These are phyloP conservation scores for Artemisia argyi DNA, from an alignment of 129 eudicot genomes.

Conservation along the genomic window DNA sequence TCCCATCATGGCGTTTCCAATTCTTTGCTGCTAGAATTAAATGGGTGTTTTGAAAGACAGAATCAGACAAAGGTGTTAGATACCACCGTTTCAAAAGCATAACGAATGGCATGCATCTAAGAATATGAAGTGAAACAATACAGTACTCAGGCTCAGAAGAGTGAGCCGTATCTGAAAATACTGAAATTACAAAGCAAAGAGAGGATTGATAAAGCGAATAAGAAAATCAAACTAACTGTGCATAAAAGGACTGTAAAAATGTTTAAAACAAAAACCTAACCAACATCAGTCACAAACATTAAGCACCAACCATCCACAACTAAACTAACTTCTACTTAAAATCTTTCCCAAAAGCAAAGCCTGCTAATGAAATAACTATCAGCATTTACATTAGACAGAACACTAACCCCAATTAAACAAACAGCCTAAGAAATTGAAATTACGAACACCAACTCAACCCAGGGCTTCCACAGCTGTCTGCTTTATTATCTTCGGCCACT, in stretches of 20 bases:
- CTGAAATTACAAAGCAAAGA: no score
- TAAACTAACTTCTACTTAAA: constrained; percentile 21
- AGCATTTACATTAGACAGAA: constrained; percentile 30
- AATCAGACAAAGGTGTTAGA: no score
- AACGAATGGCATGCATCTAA: no score
- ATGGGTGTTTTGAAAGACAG: no score
- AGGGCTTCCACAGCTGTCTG: background rate
- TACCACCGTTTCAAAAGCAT: no score
- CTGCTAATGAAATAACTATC: constrained; percentile 23
- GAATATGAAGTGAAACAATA: no score
- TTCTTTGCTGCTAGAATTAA: no score
- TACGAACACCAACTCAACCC: background rate
- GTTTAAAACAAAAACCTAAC: constrained; percentile 15
- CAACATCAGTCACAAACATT: constrained; percentile 8
- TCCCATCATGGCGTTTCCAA: no score
- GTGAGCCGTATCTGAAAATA: no score
- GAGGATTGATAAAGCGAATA: no score
- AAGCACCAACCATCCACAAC: constrained; percentile 14
- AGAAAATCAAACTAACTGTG: constrained; percentile 17
- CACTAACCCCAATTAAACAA: background rate
- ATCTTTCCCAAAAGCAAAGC: constrained; percentile 23
- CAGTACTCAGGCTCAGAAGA: no score
- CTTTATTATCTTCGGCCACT: constrained; percentile 16
- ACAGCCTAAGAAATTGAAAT: background rate
- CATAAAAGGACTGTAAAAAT: background rate